phyloP scores from a whole-genome alignment of 352 stramenopile species.

The Pythium plurisporium region DNA sequence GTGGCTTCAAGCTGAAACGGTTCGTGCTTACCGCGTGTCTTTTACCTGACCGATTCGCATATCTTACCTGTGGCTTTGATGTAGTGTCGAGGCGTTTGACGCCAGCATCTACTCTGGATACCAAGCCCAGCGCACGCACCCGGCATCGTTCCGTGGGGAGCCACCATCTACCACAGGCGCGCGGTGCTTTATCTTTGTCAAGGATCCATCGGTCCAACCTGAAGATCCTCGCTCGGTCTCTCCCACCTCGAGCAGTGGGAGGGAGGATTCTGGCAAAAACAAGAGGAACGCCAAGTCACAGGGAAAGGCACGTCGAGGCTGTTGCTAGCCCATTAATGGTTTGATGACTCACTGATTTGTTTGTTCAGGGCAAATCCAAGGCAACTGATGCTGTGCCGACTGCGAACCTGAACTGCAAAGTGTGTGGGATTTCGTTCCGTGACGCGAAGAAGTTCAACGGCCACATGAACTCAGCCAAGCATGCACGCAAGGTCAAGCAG shows the following conservation, averaged over 20 bases:
- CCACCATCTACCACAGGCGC: slow-evolving; percentile 65
- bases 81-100: slow-evolving; percentile 61
- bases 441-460: slow-evolving; percentile 82
- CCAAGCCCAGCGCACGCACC: slow-evolving; percentile 70
- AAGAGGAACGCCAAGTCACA: slow-evolving; percentile 4
- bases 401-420: slow-evolving; percentile 42
- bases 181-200: slow-evolving; percentile 62
- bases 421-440: slow-evolving; percentile 50
- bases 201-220: slow-evolving; percentile 31
- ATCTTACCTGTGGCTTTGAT: not conserved
- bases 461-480: slow-evolving; percentile 85
- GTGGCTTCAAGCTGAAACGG: slow-evolving; percentile 66
- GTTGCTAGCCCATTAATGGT: too few species aligned
- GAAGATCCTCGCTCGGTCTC: slow-evolving; percentile 22
- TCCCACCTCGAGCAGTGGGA: not conserved
- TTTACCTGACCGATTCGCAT: not conserved
- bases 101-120: slow-evolving; percentile 68
- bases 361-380: slow-evolving; percentile 18
- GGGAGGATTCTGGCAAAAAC: not conserved
- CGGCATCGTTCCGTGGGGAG: slow-evolving; percentile 66
- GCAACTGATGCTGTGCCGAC: slow-evolving; percentile 1
- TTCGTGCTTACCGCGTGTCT: slow-evolving; percentile 11
- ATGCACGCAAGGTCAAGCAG: slow-evolving; percentile 64
- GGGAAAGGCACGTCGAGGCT: not conserved
- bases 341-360: not conserved